These are phyloP conservation scores for Solanum etuberosum DNA, from an alignment of 257 asterid species.

Conservation along the genomic window DNA sequence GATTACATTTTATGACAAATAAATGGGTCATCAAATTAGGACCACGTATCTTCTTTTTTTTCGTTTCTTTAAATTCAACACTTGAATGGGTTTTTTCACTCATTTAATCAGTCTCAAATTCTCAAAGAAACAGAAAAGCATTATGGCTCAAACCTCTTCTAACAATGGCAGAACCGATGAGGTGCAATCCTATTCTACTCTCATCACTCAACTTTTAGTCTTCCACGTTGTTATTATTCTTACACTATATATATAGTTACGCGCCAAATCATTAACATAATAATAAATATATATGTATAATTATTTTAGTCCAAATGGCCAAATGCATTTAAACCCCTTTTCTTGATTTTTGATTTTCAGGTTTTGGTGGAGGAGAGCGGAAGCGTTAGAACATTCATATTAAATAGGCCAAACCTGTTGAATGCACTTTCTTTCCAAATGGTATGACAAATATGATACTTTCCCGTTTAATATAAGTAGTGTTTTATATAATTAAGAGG, in stretches of 20 bases:
- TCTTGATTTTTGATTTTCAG: neutral
- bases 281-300: too few species aligned
- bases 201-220: neutral
- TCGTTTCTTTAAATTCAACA: neutral
- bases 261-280: neutral
- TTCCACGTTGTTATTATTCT: neutral
- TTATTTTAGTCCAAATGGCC: neutral
- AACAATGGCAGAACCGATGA: conserved; percentile 27
- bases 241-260: too few species aligned
- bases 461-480: too few species aligned
- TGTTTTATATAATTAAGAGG: too few species aligned
- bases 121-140: neutral
- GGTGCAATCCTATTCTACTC: conserved; percentile 4
- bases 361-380: neutral
- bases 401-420: neutral
- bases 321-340: neutral
- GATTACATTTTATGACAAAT: too few species aligned
- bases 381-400: neutral
- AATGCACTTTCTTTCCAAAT: neutral
- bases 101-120: neutral
- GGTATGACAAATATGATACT: neutral
- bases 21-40: too few species aligned
- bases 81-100: neutral
- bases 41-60: too few species aligned
- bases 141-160: conserved; percentile 31